Evolutionary conservation across 495 filamentous ascomycete species (phyloP).

Genomic region (Sordaria brevicollis): DNA sequence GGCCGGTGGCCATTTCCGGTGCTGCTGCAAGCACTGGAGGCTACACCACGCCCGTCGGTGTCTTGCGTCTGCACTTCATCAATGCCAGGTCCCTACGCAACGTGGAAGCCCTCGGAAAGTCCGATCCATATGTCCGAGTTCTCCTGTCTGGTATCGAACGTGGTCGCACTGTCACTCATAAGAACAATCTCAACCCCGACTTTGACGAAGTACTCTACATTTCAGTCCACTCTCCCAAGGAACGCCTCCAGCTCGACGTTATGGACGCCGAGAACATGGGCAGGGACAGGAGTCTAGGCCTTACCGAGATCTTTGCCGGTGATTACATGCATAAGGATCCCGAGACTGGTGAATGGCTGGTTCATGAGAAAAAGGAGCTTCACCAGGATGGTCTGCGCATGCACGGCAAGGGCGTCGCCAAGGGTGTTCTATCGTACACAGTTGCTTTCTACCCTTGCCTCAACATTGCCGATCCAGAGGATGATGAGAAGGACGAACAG

Average conservation of each 20-base stretch:
- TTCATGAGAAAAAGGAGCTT: slow-evolving; percentile 61
- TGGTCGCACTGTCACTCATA: slow-evolving; percentile 85
- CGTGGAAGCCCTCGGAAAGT: slow-evolving; percentile 90
- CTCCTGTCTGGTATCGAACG: slow-evolving; percentile 83
- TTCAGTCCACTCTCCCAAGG: slow-evolving; percentile 75
- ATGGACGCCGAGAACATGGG: slow-evolving; percentile 92
- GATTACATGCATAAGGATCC: slow-evolving; percentile 65
- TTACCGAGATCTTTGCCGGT: slow-evolving; percentile 59
- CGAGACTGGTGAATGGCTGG: slow-evolving; percentile 70
- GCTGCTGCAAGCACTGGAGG: slow-evolving; percentile 66
- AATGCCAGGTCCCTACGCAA: slow-evolving; percentile 75
- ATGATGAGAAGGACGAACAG: slow-evolving; percentile 58
- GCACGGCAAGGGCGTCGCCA: slow-evolving; percentile 53
- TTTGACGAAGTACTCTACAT: slow-evolving; percentile 97
- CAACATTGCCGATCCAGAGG: slow-evolving; percentile 82
- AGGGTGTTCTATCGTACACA: slow-evolving; percentile 77
- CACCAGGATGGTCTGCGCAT: slow-evolving; percentile 54
- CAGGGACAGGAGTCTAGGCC: slow-evolving; percentile 77
- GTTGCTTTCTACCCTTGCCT: slow-evolving; percentile 83
- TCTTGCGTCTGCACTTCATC: slow-evolving; percentile 89
- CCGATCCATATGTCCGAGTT: slow-evolving; percentile 85
- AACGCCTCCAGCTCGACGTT: slow-evolving; percentile 80
- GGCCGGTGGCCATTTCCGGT: slow-evolving; percentile 78
- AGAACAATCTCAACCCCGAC: slow-evolving; percentile 89
- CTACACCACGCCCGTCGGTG: slow-evolving; percentile 86